Conservation (phyloP, 129 eudicot genomes). For the Cynara cardunculus region DNA sequence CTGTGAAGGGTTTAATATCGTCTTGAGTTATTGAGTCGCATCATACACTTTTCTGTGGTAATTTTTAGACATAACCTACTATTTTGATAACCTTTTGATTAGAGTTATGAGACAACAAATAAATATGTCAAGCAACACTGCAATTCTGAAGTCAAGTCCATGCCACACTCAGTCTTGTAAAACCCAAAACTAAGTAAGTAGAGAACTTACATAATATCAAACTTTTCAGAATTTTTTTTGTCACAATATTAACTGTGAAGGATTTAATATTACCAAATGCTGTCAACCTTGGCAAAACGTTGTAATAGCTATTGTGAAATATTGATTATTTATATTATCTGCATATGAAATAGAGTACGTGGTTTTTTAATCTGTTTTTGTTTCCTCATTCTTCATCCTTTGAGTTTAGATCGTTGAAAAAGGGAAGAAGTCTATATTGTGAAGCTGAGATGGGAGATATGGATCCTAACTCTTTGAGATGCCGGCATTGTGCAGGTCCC, state of each 20-base stretch:
- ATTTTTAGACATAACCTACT: not conserved
- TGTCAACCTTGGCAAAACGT: not conserved
- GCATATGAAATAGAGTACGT: not conserved
- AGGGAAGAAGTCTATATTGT: conserved; percentile 2
- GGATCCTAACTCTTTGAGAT: conserved; percentile 40
- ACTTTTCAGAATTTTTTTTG: not conserved
- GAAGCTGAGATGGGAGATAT: conserved; percentile 39
- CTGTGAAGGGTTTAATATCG: not conserved
- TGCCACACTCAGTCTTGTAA: not conserved
- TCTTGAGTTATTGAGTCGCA: not conserved
- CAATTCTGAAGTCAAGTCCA: not conserved
- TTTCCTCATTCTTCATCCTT: not conserved
- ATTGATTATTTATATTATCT: not conserved
- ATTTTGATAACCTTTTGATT: not conserved
- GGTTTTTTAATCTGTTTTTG: not conserved
- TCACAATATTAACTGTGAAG: not conserved
- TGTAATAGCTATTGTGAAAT: not conserved
- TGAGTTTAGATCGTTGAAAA: conserved; percentile 5
- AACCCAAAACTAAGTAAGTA: not conserved
- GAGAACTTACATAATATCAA: not conserved
- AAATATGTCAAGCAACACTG: not conserved
- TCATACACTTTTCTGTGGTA: not conserved
- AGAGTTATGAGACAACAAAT: not conserved
- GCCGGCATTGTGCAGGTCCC: conserved; percentile 91
- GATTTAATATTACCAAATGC: not conserved